Base-by-base conservation (phyloP, 1,284 basidiomycete genomes). In the Cutaneotrichosporon cyanovorans region DNA sequence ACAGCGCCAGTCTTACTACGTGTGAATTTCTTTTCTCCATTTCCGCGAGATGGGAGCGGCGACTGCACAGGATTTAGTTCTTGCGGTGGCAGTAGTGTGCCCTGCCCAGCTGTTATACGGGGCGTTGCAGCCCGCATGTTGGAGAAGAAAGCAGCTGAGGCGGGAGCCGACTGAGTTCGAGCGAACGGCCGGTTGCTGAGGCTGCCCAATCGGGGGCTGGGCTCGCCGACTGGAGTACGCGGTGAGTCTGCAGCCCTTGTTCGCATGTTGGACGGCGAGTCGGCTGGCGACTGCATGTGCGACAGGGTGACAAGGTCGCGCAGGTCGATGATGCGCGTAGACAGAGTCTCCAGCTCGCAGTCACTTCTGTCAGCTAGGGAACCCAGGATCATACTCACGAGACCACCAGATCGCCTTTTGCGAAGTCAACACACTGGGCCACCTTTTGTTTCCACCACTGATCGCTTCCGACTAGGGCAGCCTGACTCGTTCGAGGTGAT, bases 371-470 rank as follows among this genome's bases (percentile, higher is more conserved):
- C 36, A 48, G 37, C 10, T 18, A 4, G 15, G 1, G 3, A 1
- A 2, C 2, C 2, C 2, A n/a, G 34, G 4, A 22, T n/a, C 30
- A 25, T 10, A 57, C 67, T 56, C 40, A 69, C 67, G 40, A 48
- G 12, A 69, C 37, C 19, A 57, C 45, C 11, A 69, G 46, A 19
- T 48, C 46, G 2, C 54, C 46, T 22, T 58, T 56, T 1, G 64
- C 62, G 10, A 48, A 45, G 42, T 68, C 65, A 3, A 68, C 58
- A 48, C 65, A 68, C 14, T 56, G 39, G 3, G 57, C 59, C 6
- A 70, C 62, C 38, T 51, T 51, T 22, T 40, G 44, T 33, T 58
- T 50, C 63, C 68, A 64, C 68, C 68, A 70, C 33, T 65, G 60
- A 48, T 70, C 68, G 21, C 58, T 63, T 7, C 64, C 64, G 0